A percentile compares a stretch with the other conserved stretches of the same genome.
These are phyloP conservation scores for Talaromyces sp. DNA, from an alignment of 2,329 filamentous ascomycete genomes.

Conservation along the genomic window DNA sequence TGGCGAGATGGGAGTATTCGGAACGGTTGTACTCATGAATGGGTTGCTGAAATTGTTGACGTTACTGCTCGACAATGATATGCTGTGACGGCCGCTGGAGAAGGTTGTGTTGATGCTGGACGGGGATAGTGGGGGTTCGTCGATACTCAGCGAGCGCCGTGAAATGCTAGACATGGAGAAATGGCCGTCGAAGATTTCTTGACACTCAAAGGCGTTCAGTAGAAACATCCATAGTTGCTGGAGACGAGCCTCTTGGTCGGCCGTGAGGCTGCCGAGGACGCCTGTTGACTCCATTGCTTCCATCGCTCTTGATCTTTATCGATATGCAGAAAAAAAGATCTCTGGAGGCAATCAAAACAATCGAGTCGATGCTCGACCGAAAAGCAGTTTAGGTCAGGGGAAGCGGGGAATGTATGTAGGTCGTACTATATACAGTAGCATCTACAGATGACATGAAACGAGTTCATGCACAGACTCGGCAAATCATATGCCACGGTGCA, in stretches of 20 bases:
- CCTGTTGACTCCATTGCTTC: conserved; percentile 45
- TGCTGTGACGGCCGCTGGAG: conserved; percentile 7
- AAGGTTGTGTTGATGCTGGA: conserved; percentile 13
- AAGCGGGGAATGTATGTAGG: neutral
- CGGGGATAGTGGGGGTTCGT: conserved; percentile 14
- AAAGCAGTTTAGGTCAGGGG: neutral
- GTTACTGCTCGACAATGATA: conserved; percentile 8
- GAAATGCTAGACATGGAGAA: conserved; percentile 29
- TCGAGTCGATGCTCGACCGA: neutral
- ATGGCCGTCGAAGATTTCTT: conserved; percentile 38
- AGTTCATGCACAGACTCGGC: conserved; percentile 7
- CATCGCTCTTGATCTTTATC: neutral
- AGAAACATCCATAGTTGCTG: conserved; percentile 78
- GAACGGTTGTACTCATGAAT: neutral
- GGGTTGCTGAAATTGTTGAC: neutral
- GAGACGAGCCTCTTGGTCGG: conserved; percentile 81
- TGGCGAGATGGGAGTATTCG: neutral
- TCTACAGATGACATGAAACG: conserved; percentile 8
- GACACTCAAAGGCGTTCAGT: conserved; percentile 54
- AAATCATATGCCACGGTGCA: conserved; percentile 4
- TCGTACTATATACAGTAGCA: neutral
- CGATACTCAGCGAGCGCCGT: conserved; percentile 9
- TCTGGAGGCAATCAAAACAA: neutral
- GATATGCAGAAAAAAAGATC: neutral
- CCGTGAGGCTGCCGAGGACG: conserved; percentile 76